Conservation (phyloP, 2,329 filamentous ascomycete species). For the Stemphylium beticola region DNA sequence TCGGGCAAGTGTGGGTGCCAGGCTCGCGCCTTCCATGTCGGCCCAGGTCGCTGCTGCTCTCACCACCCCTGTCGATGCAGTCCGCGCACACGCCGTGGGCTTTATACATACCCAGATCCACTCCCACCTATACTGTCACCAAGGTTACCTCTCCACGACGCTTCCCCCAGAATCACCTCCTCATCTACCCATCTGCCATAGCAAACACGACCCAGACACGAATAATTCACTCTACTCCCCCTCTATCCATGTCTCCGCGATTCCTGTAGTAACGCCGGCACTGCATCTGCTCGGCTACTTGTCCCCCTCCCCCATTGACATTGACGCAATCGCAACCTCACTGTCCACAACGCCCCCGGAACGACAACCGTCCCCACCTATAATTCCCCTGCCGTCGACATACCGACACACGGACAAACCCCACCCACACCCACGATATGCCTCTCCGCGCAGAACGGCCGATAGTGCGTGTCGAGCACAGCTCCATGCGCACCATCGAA, state of each 20-base stretch:
- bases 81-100: conserved; percentile 21
- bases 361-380: conserved; percentile 7
- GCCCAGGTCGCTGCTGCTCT: conserved; percentile 23
- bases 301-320: conserved; percentile 16
- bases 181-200: neutral
- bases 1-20: conserved; percentile 20
- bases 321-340: conserved; percentile 32
- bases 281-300: conserved; percentile 24
- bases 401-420: neutral
- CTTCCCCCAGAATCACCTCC: neutral
- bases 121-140: conserved; percentile 16
- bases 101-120: conserved; percentile 32
- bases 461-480: conserved; percentile 88
- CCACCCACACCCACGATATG: conserved; percentile 61
- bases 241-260: conserved; percentile 27
- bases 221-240: neutral
- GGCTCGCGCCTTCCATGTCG: conserved; percentile 27
- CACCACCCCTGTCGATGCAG: conserved; percentile 15
- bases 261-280: conserved; percentile 31
- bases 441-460: conserved; percentile 82
- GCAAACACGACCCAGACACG: no score
- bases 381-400: neutral
- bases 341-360: conserved; percentile 22
- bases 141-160: conserved; percentile 1
- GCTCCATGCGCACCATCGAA: conserved; percentile 92